Evolutionary conservation across 1,284 basidiomycete species (phyloP), one percentile per base, ranked within the genome.

Genomic region (Malassezia obtusa): DNA sequence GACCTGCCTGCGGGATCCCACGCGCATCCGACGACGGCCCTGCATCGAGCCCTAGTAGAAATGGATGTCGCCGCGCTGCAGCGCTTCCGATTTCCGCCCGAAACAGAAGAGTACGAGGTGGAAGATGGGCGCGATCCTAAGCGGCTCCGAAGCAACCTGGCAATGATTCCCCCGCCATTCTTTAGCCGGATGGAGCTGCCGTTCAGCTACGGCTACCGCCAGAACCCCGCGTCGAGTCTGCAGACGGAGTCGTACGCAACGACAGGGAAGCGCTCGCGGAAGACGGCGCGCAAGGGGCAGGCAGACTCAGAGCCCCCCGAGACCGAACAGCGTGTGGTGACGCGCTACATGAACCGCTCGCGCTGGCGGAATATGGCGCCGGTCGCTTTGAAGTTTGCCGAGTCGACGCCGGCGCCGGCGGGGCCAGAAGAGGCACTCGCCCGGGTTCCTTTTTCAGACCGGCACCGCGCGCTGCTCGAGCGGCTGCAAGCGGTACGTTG

Each of bases 141-240:
- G 3, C 8, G 10, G 14, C 19, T 39, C 26, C 40, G 33, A 22
- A 66, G 62, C 45, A 64, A 63, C 24, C 44, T 69, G 4, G 48
- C 58, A 36, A 63, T 72, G 62, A 40, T 65, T 1, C 69, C 69
- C 2, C 69, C 69, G 0, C 61, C 65, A 5, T 59, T 63, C 39
- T 72, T 72, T 41, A 64, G 61, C 45, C 58, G 67, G 4, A 50
- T 56, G 38, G 64, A 67, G 15, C 45, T 65, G 1, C 66, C 69
- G 7, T 65, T 63, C 47, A 45, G 50, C 22, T 70, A 71, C 49
- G 36, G 32, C 33, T 69, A 63, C 33, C 53, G 59, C 10, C 67
- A 69, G 30, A 58, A 52, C 14, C 54, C 59, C 15, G 58, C 63
- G 19, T 54, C 57, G 28, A 63, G 62, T 21, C 47, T 67, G 12